These are phyloP conservation scores for Gaillardinia entomophila DNA, from an alignment of 805 yeast genomes.

Conservation along the genomic window DNA sequence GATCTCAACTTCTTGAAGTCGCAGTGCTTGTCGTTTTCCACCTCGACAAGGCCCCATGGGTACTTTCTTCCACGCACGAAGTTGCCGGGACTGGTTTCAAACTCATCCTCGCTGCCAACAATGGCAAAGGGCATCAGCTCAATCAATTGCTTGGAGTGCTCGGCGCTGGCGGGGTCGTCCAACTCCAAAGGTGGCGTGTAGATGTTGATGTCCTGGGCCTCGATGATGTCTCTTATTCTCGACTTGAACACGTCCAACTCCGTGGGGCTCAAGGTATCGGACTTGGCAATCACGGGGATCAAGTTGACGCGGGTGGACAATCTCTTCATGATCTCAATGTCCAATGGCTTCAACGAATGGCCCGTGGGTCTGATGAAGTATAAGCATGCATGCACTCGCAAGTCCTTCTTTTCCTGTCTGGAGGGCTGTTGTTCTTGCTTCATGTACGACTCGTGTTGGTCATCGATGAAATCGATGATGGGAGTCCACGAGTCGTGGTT, in stretches of 20 bases:
- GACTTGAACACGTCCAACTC: conserved; percentile 67
- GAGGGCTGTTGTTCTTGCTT: conserved; percentile 91
- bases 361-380: conserved; percentile 92
- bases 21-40: conserved; percentile 80
- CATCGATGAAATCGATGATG: conserved; percentile 81
- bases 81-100: conserved; percentile 57
- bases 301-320: conserved; percentile 75
- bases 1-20: conserved; percentile 80
- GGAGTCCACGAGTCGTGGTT: conserved; percentile 85
- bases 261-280: conserved; percentile 73
- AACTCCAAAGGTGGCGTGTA: conserved; percentile 79
- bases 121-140: conserved; percentile 86
- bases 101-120: conserved; percentile 70
- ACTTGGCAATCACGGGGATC: conserved; percentile 83
- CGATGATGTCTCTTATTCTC: conserved; percentile 76
- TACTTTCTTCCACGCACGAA: conserved; percentile 74
- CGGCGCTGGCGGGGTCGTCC: conserved; percentile 70
- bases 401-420: conserved; percentile 61
- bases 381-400: conserved; percentile 85
- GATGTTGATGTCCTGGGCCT: conserved; percentile 75
- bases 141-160: conserved; percentile 73
- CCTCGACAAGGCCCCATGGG: conserved; percentile 89
- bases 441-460: conserved; percentile 84
- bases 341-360: conserved; percentile 80
- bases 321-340: conserved; percentile 83